These are phyloP conservation scores for Cyclotella distinguenda DNA, from an alignment of 108 stramenopile genomes.

Conservation along the genomic window DNA sequence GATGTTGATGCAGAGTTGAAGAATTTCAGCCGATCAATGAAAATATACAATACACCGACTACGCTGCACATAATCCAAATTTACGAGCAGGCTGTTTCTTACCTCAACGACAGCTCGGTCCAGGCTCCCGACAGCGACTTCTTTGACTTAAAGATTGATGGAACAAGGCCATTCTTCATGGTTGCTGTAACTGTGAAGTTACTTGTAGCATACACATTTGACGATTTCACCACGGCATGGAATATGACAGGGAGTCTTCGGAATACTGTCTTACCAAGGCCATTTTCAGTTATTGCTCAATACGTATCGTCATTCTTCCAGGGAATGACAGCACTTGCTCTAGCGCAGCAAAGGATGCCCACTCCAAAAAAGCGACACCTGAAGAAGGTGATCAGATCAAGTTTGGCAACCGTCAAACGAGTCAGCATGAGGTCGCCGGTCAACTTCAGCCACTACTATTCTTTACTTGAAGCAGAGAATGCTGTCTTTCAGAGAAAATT, in stretches of 20 bases:
- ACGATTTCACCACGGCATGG: not conserved
- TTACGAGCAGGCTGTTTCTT: not conserved
- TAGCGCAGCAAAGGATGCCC: not conserved
- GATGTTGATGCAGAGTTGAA: not conserved
- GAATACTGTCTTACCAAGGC: not conserved
- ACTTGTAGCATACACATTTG: not conserved
- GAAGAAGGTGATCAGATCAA: not conserved
- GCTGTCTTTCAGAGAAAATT: not conserved
- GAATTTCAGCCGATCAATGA: not conserved
- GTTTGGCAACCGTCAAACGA: not conserved
- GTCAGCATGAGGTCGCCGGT: not conserved
- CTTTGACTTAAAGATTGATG: not conserved
- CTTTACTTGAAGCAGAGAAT: conserved; percentile 13
- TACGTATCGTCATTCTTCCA: not conserved
- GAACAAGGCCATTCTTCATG: too few species aligned
- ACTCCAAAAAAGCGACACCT: not conserved
- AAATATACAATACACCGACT: not conserved
- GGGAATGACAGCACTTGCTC: conserved; percentile 12
- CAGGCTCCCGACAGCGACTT: not conserved
- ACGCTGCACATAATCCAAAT: not conserved
- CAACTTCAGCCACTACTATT: not conserved
- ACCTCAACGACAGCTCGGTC: not conserved
- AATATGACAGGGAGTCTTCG: not conserved
- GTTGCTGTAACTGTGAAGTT: not conserved
- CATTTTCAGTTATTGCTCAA: not conserved